Evolutionary conservation across 192 early-diverging fungal genomes (phyloP), one percentile per base, ranked within the genome.

Genomic region (Backusella tuberculispora): DNA sequence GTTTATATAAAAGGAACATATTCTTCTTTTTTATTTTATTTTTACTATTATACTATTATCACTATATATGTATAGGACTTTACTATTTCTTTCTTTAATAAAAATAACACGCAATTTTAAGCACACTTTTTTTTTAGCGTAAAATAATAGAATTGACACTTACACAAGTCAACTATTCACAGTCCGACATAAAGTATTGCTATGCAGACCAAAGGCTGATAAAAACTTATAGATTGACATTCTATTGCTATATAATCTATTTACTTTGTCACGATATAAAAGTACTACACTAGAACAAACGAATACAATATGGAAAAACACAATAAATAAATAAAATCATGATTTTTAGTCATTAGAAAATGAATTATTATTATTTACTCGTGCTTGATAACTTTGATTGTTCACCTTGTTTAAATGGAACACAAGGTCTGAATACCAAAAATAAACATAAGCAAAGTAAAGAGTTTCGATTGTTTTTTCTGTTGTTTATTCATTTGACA

Each of bases 341-440:
- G 53, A 60, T 26, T 26, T 26, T 60, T 19, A 26, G 12, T 60
- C 53, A 60, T 60, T 24, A 10, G 19, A 26, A 60, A 19, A 1
- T 60, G 21, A 5, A 60, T 60, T 60, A 60, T 60, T 60, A 17
- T 26, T 24, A 9, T 60, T 60, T 60, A 24, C 53, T 60, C 53
- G 53, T 60, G 53, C 53, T 29, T 60, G 53, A 13, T 24, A 26
- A 60, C 53, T 60, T 60, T 60, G 53, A 60, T 60, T 60, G 53
- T 60, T 60, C 53, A 26, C 21, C 26, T 26, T 60, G 53, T 60
- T n/a, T 24, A 10, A 60, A 60, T 24, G 53, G 53, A 60, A 60
- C 53, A 60, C 53, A 60, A 60, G 53, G 53, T 60, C 53, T 60
- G 53, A 60, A 60, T 60, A 60, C 53, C 53, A 60, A 60, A 60